These are phyloP conservation scores for Physcia stellaris DNA, from an alignment of 495 filamentous ascomycete genomes.

Conservation along the genomic window DNA sequence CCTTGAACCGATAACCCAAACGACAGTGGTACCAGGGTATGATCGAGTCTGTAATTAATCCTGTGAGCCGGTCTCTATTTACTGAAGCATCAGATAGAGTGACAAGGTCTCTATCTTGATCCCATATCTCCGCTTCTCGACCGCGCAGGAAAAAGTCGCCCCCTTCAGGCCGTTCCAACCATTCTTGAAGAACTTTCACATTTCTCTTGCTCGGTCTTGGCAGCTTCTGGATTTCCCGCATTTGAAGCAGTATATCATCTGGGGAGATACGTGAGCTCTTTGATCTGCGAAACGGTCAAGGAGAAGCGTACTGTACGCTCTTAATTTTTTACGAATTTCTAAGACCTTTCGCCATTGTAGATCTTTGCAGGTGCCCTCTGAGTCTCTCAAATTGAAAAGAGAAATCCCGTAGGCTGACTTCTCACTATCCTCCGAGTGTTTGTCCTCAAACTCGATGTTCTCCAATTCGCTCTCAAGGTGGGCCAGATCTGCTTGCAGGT, in stretches of 20 bases:
- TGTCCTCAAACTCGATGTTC: constrained; percentile 11
- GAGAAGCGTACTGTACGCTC: background rate
- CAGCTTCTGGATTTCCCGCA: background rate
- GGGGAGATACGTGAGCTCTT: background rate
- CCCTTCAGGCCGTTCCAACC: background rate
- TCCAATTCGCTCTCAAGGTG: constrained; percentile 18
- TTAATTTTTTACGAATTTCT: constrained; percentile 11
- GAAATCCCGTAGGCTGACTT: constrained; percentile 3
- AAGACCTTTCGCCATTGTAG: constrained; percentile 16
- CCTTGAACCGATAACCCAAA: background rate
- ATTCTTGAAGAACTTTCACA: background rate
- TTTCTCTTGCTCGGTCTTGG: background rate
- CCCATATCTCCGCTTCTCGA: background rate
- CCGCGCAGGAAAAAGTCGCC: background rate
- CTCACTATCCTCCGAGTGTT: constrained; percentile 1
- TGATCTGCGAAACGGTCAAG: no score
- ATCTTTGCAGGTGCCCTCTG: background rate
- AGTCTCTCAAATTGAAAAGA: constrained; percentile 5
- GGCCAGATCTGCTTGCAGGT: constrained; percentile 23
- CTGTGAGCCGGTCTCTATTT: background rate
- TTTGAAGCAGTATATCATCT: background rate
- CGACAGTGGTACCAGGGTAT: background rate
- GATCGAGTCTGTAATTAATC: background rate
- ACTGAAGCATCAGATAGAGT: background rate
- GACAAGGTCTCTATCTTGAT: background rate